phyloP scores from a whole-genome alignment of 805 yeast species.

The Sugiyamaella boreocaroliniensis region DNA sequence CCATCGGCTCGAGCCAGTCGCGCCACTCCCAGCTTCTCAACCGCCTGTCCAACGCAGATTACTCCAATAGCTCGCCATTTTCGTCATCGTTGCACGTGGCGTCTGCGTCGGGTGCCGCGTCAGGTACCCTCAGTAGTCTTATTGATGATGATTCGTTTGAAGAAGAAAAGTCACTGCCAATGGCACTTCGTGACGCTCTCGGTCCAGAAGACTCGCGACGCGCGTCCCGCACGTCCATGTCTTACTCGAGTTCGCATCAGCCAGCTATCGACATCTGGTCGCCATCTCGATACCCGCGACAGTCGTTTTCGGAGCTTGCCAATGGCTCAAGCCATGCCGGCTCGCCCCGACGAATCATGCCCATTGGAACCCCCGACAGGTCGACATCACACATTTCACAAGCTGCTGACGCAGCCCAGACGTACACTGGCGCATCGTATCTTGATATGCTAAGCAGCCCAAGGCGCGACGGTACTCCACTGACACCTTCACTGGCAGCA shows the following conservation, averaged over 20 bases:
- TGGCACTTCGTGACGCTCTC: background rate
- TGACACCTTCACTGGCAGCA: slow-evolving; percentile 3
- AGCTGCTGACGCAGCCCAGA: background rate
- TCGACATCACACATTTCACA: slow-evolving; percentile 16
- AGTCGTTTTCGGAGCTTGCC: slow-evolving; percentile 12
- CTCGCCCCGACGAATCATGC: slow-evolving; percentile 8
- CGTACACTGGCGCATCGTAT: background rate
- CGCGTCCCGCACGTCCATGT: background rate
- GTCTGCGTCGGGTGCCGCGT: background rate
- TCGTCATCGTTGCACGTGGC: background rate
- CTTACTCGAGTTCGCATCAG: slow-evolving; percentile 2
- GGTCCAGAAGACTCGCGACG: background rate
- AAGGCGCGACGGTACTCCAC: background rate
- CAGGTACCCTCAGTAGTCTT: background rate
- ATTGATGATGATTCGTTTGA: slow-evolving; percentile 40
- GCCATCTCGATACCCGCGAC: slow-evolving; percentile 12
- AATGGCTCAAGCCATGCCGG: background rate
- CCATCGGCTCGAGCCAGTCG: background rate
- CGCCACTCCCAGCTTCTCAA: background rate
- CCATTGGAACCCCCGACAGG: slow-evolving; percentile 20
- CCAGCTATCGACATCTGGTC: slow-evolving; percentile 13
- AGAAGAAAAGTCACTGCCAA: slow-evolving; percentile 42
- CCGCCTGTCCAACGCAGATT: background rate
- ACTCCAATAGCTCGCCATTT: background rate
- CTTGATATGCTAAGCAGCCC: slow-evolving; percentile 1